A percentile compares a stretch with the other conserved stretches of the same genome.
Evolutionary conservation across 2,329 filamentous ascomycete species (phyloP).

Genomic region (Exophiala sp.): DNA sequence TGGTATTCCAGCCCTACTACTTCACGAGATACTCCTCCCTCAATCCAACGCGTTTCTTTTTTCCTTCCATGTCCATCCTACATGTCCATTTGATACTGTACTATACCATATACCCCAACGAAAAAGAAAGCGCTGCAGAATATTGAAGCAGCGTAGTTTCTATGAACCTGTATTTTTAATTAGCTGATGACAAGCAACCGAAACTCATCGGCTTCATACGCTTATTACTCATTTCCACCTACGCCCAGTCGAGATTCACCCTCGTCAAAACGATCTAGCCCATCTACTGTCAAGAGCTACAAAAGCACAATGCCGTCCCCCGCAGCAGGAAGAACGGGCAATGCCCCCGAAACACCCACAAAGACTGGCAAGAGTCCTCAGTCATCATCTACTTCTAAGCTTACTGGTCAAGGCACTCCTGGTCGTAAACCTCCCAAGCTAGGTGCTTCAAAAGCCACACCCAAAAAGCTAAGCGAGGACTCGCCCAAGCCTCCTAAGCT

Average conservation of each 20-base stretch:
- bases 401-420: slow-evolving; percentile 22
- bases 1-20: slow-evolving; percentile 9
- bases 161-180: slow-evolving; percentile 14
- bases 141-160: slow-evolving; percentile 7
- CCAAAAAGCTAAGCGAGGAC: slow-evolving; percentile 23
- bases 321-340: slow-evolving; percentile 23
- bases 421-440: slow-evolving; percentile 28
- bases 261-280: slow-evolving; percentile 17
- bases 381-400: slow-evolving; percentile 29
- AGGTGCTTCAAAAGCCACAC: slow-evolving; percentile 25
- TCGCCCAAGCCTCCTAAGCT: slow-evolving; percentile 16
- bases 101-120: slow-evolving; percentile 2
- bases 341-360: slow-evolving; percentile 30
- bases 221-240: slow-evolving; percentile 28
- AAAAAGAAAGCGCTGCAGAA: slow-evolving; percentile 5
- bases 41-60: slow-evolving; percentile 7
- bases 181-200: slow-evolving; percentile 27
- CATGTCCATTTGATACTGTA: slow-evolving; percentile 7
- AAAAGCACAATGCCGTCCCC: slow-evolving; percentile 29
- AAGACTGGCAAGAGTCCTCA: slow-evolving; percentile 29
- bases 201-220: slow-evolving; percentile 28
- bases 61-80: slow-evolving; percentile 17
- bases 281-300: slow-evolving; percentile 23
- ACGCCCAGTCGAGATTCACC: slow-evolving; percentile 23
- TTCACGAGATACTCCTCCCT: slow-evolving; percentile 10